Evolutionary conservation across 2,329 filamentous ascomycete genomes (phyloP).

Genomic region (Colletotrichum trifolii): DNA sequence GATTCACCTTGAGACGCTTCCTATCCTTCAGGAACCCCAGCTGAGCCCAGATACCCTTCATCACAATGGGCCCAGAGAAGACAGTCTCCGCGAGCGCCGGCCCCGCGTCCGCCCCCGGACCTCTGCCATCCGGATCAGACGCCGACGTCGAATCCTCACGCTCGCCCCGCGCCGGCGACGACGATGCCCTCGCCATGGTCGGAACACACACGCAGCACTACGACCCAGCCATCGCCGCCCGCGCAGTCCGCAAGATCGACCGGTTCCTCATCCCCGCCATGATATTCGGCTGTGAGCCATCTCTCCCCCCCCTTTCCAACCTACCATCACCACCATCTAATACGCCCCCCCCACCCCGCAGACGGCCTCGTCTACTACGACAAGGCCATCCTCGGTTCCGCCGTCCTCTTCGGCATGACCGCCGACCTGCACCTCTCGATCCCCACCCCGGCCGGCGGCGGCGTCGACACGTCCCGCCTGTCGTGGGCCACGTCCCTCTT

Average conservation of each 20-base stretch:
- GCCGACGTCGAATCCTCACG: conserved; percentile 8
- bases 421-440: conserved; percentile 69
- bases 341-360: conserved; percentile 32
- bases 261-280: conserved; percentile 75
- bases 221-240: conserved; percentile 64
- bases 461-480: conserved; percentile 72
- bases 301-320: not conserved
- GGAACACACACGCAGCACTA: conserved; percentile 65
- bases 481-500: conserved; percentile 84
- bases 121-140: not conserved
- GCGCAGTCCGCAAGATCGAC: conserved; percentile 75
- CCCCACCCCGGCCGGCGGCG: conserved; percentile 57
- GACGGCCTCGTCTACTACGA: conserved; percentile 57
- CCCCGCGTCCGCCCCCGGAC: conserved; percentile 9
- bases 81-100: conserved; percentile 6
- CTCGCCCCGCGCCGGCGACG: conserved; percentile 39
- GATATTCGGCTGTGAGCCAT: conserved; percentile 59
- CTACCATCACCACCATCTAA: conserved; percentile 3
- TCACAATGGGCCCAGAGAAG: conserved; percentile 26
- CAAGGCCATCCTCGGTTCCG: conserved; percentile 78
- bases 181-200: conserved; percentile 69
- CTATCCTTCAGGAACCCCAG: not conserved
- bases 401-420: conserved; percentile 82
- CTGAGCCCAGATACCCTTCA: not conserved
- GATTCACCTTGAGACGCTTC: not conserved